phyloP scores from a whole-genome alignment of 2,329 filamentous ascomycete species.

The Hortaea werneckii region DNA sequence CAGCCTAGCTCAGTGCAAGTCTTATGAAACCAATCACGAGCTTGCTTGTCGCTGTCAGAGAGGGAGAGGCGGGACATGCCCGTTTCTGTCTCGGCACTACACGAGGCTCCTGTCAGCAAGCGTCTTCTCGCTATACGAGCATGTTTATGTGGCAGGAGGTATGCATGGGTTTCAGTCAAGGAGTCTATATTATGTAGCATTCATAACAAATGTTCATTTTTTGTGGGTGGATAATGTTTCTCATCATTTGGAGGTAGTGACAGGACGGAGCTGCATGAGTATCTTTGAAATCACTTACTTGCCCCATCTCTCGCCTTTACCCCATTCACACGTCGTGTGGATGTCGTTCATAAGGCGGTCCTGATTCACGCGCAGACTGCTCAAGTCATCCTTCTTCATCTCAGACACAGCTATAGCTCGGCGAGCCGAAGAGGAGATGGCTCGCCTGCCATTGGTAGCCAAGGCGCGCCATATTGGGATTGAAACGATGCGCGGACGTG shows the following conservation, averaged over 20 bases:
- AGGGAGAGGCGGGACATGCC: conserved; percentile 69
- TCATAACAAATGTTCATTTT: conserved; percentile 9
- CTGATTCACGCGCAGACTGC: conserved; percentile 47
- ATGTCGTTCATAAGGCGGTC: conserved; percentile 52
- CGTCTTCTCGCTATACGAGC: neutral
- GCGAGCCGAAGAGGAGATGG: conserved; percentile 25
- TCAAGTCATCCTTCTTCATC: conserved; percentile 43
- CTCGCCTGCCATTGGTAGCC: neutral
- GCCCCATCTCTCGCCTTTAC: conserved; percentile 56
- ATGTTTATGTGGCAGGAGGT: too few relatives aligned
- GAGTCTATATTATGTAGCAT: conserved; percentile 5
- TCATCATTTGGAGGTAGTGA: conserved; percentile 10
- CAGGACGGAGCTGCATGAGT: neutral
- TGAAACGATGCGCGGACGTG: too few relatives aligned
- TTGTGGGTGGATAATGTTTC: conserved; percentile 11
- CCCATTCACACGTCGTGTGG: conserved; percentile 58
- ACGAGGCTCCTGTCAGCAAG: neutral
- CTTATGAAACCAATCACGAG: conserved; percentile 64
- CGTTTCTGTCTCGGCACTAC: conserved; percentile 45
- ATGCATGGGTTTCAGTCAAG: too few relatives aligned
- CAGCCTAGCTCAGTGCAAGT: conserved; percentile 56
- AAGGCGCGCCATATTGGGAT: too few relatives aligned
- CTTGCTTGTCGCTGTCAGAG: conserved; percentile 60
- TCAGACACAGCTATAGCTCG: conserved; percentile 33
- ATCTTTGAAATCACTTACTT: conserved; percentile 38